Evolutionary conservation across 2,329 filamentous ascomycete genomes (phyloP), one percentile per base, ranked within the genome.

Genomic region (Stemphylium vesicarium): DNA sequence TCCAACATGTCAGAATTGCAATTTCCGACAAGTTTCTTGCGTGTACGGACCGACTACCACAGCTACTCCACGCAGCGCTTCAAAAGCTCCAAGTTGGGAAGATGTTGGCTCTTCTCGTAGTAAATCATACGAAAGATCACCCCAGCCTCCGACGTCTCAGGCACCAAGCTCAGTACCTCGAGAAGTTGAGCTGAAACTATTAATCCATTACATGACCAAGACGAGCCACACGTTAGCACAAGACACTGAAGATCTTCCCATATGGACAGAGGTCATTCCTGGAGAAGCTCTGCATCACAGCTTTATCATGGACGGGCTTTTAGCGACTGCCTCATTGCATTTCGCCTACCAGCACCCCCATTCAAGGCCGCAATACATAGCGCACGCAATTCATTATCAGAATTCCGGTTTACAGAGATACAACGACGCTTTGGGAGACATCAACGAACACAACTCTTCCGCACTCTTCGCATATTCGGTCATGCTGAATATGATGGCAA

Each of bases 271-370:
- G 22, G 35, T 38, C 5, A 32, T 57, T 22, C 54, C 54, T 22
- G 41, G 44, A 24, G 54, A 57, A 18, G 54, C 54, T 29, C 22
- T 29, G 13, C 31, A 37, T 2, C 39, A 54, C 8, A 39, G 54
- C 4, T 57, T 57, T 31, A n/a, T 53, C 5, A 53, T 57, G 50
- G 50, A 54, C 13, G 54, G 50, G 32, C 39, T 57, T 7, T 40
- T 57, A 11, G 50, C 50, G 10, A 38, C 54, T 15, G 47, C 54
- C 1, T 42, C 54, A 20, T 43, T 57, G 9, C 54, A 57, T 32
- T 45, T 57, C 22, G 54, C 54, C 20, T 49, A 10, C 24, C 13
- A 54, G 11, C 40, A 53, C 20, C 31, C 54, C 10, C 35, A 37
- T 24, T 26, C 9, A 39, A 43, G 50, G 11, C 33, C 10, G 24